A percentile compares a stretch with the other conserved stretches of the same genome.
phyloP scores from a whole-genome alignment of 495 filamentous ascomycete species.

The Neurospora cerealis region DNA sequence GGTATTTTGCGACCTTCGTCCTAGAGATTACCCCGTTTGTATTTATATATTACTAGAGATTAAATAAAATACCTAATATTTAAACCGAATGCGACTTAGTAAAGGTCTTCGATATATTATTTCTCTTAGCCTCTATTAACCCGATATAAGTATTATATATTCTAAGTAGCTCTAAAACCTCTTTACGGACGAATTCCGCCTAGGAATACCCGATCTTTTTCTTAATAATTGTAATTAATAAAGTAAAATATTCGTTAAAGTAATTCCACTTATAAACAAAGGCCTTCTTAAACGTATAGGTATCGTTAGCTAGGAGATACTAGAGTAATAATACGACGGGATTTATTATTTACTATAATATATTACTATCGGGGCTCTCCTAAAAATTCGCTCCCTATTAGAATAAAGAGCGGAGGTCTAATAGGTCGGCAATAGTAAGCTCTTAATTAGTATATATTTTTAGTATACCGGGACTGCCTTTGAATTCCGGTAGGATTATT shows the following conservation, averaged over 20 bases:
- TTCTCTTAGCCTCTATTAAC: neutral
- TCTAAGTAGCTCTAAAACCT: constrained; percentile 3
- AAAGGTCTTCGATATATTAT: neutral
- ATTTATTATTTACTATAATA: neutral
- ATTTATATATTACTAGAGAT: neutral
- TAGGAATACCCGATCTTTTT: neutral
- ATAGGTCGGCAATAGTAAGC: constrained; percentile 8
- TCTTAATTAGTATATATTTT: neutral
- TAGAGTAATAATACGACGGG: constrained; percentile 3
- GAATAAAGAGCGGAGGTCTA: constrained; percentile 10
- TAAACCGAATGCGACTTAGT: constrained; percentile 1
- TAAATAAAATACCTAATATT: neutral
- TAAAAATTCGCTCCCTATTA: constrained; percentile 6
- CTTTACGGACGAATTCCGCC: constrained; percentile 2
- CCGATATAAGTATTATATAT: constrained; percentile 4
- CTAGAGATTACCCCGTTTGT: neutral
- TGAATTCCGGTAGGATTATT: constrained; percentile 2
- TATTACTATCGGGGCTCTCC: constrained; percentile 8
- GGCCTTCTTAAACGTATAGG: neutral
- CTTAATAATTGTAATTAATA: constrained; percentile 4
- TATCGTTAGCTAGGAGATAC: neutral
- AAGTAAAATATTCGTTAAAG: constrained; percentile 9
- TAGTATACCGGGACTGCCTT: neutral
- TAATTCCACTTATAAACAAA: constrained; percentile 4
- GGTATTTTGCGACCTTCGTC: neutral